Base-by-base conservation (phyloP, 2,329 filamentous ascomycete species). In the Peltaster fructicola region DNA sequence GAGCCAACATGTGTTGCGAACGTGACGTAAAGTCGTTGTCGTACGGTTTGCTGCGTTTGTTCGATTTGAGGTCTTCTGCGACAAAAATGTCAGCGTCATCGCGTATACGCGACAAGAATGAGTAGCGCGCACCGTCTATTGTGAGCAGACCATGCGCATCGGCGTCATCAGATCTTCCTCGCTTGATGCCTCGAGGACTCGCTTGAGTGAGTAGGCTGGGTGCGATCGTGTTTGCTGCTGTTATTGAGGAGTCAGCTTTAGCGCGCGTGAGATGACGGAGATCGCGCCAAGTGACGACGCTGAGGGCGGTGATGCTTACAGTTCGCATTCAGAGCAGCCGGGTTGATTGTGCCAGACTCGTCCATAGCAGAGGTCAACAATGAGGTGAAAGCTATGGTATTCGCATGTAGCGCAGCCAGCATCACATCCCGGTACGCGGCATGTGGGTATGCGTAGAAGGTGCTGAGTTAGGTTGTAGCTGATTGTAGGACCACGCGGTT, bases 321-420 rank as follows among this genome's bases (percentile, higher is more conserved):
- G 61, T 72, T 60, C 50, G 73, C 73, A 59, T 76, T 81, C 59
- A 91, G 65, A 37, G 76, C 78, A 47, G 79, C 79, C 51, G 81
- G 81, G 63, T 90, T 80, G 63, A 91, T 88, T 49, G 81, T 90
- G 51, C 76, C 78, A 61, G 75, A 75, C 52, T 79, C 75, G 66
- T 77, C 75, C 44, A 64, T 59, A 25, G 27, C 27, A 30, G 20
- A 23, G 19, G 36, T 31, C 32, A 25, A 37, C 35, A 42, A 39
- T 32, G 34, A 33, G 35, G 29, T 37, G 37, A 33, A 32, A 30
- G n/a, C n/a, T n/a, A n/a, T 22, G 19, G 15, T 25, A 15, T 20
- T 24, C 30, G 40, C 38, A 36, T 38, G 31, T 31, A 38, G 37
- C 32, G 36, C 33, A 37, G 40, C 45, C 38, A 48, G 44, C 45